Conservation (phyloP, 2,329 filamentous ascomycete genomes). For the Lecanicillium sp. region DNA sequence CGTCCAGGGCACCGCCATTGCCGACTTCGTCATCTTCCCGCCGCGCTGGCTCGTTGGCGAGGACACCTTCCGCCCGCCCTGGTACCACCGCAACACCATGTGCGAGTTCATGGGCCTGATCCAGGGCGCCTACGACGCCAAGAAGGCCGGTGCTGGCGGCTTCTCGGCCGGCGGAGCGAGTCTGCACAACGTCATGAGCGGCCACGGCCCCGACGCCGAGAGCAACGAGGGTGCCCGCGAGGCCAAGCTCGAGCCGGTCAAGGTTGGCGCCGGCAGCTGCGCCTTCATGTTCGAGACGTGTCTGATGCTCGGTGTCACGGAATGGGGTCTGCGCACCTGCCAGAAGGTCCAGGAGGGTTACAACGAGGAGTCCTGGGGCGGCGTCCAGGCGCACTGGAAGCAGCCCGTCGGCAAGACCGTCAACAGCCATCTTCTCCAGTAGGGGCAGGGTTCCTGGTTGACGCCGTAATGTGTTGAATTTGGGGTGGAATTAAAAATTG, state of each 20-base stretch:
- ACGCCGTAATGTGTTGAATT: background rate
- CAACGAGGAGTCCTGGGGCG: conserved; percentile 75
- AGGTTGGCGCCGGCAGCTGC: conserved; percentile 56
- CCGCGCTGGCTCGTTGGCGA: conserved; percentile 65
- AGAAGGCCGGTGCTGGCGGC: conserved; percentile 46
- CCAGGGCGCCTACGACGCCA: conserved; percentile 54
- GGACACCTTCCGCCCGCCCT: conserved; percentile 65
- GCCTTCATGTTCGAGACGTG: conserved; percentile 67
- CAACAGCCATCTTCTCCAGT: conserved; percentile 20
- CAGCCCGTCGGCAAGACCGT: conserved; percentile 31
- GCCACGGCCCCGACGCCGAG: conserved; percentile 55
- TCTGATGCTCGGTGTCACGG: conserved; percentile 64
- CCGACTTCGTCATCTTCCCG: conserved; percentile 69
- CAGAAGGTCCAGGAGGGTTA: conserved; percentile 60
- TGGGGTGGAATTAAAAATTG: background rate
- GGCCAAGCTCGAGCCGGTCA: conserved; percentile 46
- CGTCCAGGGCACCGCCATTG: conserved; percentile 56
- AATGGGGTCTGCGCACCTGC: conserved; percentile 60
- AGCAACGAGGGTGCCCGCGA: conserved; percentile 51
- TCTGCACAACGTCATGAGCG: conserved; percentile 67
- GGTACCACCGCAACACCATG: conserved; percentile 66
- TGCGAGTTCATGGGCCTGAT: conserved; percentile 60
- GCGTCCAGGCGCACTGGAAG: conserved; percentile 57
- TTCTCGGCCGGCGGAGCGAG: conserved; percentile 56
- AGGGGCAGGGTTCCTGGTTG: background rate